These are phyloP conservation scores for Gnetum montanum DNA, from an alignment of 75 land plant genomes.

Conservation along the genomic window DNA sequence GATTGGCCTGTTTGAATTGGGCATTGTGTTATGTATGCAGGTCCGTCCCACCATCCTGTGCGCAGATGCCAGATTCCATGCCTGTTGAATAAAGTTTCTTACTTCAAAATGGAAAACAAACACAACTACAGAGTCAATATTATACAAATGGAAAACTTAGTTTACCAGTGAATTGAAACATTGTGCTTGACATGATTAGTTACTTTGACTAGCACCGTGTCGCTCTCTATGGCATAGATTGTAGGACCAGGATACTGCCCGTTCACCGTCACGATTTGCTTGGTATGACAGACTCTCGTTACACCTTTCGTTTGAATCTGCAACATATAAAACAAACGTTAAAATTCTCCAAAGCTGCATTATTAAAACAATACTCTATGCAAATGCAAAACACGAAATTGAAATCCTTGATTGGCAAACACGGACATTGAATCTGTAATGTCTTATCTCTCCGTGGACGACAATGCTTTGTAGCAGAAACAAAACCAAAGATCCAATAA, in stretches of 20 bases:
- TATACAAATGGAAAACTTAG: too few relatives aligned
- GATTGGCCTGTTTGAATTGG: constrained; percentile 57
- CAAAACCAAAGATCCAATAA: too few relatives aligned
- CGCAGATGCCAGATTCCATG: constrained; percentile 61
- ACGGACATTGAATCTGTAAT: neutral
- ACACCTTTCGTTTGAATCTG: constrained; percentile 3
- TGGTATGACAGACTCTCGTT: neutral
- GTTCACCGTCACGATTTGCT: constrained; percentile 7
- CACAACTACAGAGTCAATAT: too few relatives aligned
- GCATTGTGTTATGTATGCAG: constrained; percentile 62
- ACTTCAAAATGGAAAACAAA: too few relatives aligned
- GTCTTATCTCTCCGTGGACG: neutral
- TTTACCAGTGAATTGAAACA: constrained; percentile 13
- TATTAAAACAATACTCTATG: neutral
- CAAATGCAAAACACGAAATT: neutral
- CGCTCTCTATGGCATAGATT: constrained; percentile 11
- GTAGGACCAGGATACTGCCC: constrained; percentile 15
- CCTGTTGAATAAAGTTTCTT: too few relatives aligned
- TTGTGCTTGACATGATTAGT: constrained; percentile 4
- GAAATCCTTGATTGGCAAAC: neutral
- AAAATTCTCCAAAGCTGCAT: neutral
- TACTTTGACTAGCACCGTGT: constrained; percentile 6
- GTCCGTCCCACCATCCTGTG: constrained; percentile 78
- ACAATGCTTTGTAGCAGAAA: neutral
- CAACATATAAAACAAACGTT: neutral